phyloP scores from a whole-genome alignment of 176 grass and related monocot species.

The Tillandsia leiboldiana region DNA sequence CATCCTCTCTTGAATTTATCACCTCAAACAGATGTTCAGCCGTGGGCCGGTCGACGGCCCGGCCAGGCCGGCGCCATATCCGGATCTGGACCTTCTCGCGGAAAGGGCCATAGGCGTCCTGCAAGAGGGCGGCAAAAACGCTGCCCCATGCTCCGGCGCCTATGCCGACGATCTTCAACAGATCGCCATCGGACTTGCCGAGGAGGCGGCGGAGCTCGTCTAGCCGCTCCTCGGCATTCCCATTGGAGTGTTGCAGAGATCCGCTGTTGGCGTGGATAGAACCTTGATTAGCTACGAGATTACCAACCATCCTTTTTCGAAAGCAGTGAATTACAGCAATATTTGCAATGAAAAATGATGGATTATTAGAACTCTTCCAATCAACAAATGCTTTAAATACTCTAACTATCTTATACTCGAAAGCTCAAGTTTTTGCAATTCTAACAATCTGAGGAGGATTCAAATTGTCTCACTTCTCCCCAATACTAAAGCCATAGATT shows the following conservation, averaged over 20 bases:
- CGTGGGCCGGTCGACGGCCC: slow-evolving; percentile 50
- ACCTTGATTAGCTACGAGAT: slow-evolving; percentile 20
- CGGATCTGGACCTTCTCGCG: slow-evolving; percentile 93
- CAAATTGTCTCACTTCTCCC: neutral
- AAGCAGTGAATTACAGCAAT: slow-evolving; percentile 4
- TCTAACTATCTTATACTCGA: neutral
- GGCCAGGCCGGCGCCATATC: slow-evolving; percentile 69
- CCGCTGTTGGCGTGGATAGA: slow-evolving; percentile 37
- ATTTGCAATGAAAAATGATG: slow-evolving; percentile 2
- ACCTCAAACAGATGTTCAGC: slow-evolving; percentile 89
- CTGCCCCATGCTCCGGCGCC: slow-evolving; percentile 95
- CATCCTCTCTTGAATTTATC: slow-evolving; percentile 93
- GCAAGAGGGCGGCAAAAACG: slow-evolving; percentile 81
- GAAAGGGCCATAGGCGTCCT: slow-evolving; percentile 78
- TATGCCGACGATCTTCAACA: slow-evolving; percentile 94
- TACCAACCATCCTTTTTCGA: slow-evolving; percentile 56
- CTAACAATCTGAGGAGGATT: neutral
- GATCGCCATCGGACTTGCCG: slow-evolving; percentile 69
- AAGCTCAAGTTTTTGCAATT: neutral
- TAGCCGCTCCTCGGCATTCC: slow-evolving; percentile 52
- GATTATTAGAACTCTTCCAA: neutral
- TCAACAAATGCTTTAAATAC: neutral
- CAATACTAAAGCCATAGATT: neutral
- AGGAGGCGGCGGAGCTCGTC: slow-evolving; percentile 71
- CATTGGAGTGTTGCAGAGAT: slow-evolving; percentile 28